Evolutionary conservation across 148 eudicot genomes (phyloP).

Genomic region (Hydrangea macrophylla): DNA sequence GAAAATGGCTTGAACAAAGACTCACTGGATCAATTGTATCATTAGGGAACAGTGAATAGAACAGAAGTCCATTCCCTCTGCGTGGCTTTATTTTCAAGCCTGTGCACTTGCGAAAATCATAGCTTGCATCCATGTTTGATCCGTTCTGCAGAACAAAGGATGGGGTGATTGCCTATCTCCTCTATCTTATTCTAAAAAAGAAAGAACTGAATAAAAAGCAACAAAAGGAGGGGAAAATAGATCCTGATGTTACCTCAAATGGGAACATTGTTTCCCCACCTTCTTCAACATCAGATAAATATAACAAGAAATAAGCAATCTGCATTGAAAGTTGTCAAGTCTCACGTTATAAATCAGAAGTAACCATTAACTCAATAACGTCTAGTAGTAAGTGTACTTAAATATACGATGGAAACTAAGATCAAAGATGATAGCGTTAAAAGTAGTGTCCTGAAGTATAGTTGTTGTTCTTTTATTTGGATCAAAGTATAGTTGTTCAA

Average conservation of each 20-base stretch:
- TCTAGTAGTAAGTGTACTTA: background rate
- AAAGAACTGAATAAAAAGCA: background rate
- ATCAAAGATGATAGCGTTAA: background rate
- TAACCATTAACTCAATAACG: background rate
- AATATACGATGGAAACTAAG: background rate
- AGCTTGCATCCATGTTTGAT: slow-evolving; percentile 39
- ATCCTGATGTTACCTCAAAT: slow-evolving; percentile 51
- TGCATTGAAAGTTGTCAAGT: slow-evolving; percentile 26
- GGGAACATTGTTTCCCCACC: slow-evolving; percentile 99
- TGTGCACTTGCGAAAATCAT: slow-evolving; percentile 66
- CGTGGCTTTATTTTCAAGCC: slow-evolving; percentile 87
- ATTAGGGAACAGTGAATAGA: slow-evolving; percentile 72
- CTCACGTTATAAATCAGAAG: background rate
- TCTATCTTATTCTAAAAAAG: background rate
- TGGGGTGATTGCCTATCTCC: background rate
- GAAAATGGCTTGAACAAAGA: slow-evolving; percentile 13
- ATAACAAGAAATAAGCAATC: slow-evolving; percentile 85
- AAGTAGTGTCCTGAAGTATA: background rate
- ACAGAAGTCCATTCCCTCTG: slow-evolving; percentile 76
- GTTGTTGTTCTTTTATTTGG: too few species aligned
- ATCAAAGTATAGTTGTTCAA: background rate
- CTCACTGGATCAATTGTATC: slow-evolving; percentile 90
- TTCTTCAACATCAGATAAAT: slow-evolving; percentile 87
- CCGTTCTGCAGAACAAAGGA: slow-evolving; percentile 52
- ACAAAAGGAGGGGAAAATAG: background rate